Evolutionary conservation across 179 eudicot genomes (phyloP).

Genomic region (Patellifolia procumbens): DNA sequence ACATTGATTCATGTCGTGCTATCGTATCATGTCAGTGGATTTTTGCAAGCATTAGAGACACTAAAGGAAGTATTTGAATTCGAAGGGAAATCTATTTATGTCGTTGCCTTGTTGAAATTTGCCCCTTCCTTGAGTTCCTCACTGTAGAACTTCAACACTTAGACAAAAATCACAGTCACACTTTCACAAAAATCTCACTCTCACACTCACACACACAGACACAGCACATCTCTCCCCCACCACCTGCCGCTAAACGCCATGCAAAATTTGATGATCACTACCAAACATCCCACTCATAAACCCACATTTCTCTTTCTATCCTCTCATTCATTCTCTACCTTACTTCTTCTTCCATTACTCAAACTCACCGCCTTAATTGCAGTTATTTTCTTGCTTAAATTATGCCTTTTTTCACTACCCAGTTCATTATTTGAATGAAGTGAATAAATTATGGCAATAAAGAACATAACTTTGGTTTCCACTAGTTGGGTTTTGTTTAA

Average conservation of each 20-base stretch:
- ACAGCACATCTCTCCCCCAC: conserved; percentile 18
- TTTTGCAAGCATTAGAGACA: too few species aligned
- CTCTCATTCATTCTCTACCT: background rate
- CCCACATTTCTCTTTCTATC: background rate
- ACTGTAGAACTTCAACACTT: too few species aligned
- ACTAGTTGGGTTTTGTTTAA: conserved; percentile 64
- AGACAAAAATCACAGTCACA: too few species aligned
- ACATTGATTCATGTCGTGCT: too few species aligned
- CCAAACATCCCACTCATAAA: conserved; percentile 25
- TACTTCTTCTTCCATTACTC: background rate
- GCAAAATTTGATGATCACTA: conserved; percentile 19
- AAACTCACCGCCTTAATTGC: background rate
- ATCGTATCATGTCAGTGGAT: too few species aligned
- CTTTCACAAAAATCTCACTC: too few species aligned
- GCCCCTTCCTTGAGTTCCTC: too few species aligned
- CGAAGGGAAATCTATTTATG: too few species aligned
- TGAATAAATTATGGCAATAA: background rate
- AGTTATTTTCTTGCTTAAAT: background rate
- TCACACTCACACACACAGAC: background rate
- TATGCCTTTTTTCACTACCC: background rate
- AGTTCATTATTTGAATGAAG: background rate
- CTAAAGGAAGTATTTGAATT: too few species aligned
- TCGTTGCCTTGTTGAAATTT: too few species aligned
- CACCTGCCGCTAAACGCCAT: conserved; percentile 43
- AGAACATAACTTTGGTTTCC: conserved; percentile 51